Evolutionary conservation across 306 rosid genomes (phyloP).

Genomic region (Sesbania bispinosa): DNA sequence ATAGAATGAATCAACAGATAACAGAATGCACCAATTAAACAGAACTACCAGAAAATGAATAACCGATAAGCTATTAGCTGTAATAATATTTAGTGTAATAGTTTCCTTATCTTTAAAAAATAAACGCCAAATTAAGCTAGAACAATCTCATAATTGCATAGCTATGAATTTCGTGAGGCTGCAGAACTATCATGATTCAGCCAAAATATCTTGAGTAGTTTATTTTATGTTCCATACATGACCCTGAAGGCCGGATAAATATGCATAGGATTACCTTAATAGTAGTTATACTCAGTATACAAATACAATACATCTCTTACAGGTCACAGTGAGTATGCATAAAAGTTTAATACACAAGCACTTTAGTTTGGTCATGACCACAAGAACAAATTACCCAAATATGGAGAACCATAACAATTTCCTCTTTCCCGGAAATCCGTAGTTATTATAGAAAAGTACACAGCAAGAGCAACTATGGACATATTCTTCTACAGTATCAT

Average conservation of each 20-base stretch:
- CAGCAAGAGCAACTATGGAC: constrained; percentile 22
- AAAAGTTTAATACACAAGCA: constrained; percentile 27
- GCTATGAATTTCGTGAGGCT: not conserved
- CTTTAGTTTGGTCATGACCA: constrained; percentile 17
- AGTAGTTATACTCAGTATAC: not conserved
- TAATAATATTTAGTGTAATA: too few relatives aligned
- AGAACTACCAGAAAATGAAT: too few relatives aligned
- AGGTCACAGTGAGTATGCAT: not conserved
- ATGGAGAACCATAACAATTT: constrained; percentile 26
- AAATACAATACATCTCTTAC: constrained; percentile 7
- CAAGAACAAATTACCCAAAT: constrained; percentile 28
- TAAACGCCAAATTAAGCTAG: too few relatives aligned
- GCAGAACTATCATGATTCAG: not conserved
- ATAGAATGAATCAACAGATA: too few relatives aligned
- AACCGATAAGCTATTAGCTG: too few relatives aligned
- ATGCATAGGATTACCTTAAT: not conserved
- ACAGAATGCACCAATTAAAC: too few relatives aligned
- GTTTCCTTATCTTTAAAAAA: too few relatives aligned
- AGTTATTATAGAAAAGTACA: constrained; percentile 23
- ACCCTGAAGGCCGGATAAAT: not conserved
- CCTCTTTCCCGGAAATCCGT: constrained; percentile 5
- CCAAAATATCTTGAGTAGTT: not conserved
- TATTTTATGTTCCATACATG: not conserved
- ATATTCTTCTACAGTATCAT: constrained; percentile 23
- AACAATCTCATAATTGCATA: not conserved